Evolutionary conservation across 2,329 filamentous ascomycete species (phyloP), one percentile per base, ranked within the genome.

Genomic region (Venturia asperata): DNA sequence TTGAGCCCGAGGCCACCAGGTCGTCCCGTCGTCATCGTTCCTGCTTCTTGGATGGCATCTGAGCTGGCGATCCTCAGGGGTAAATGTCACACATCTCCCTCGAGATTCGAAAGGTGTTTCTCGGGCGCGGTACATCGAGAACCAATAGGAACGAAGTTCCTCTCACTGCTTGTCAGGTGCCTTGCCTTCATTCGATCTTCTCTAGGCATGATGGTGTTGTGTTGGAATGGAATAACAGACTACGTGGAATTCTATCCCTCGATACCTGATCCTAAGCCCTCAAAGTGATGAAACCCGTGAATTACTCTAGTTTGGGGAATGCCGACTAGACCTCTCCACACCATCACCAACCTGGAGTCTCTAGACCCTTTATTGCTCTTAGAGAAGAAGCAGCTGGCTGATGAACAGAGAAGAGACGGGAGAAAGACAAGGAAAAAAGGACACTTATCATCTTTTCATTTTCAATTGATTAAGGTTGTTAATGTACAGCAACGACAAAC

Each of bases 1-100:
- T 52, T 15, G 47, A 27, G 3, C 21, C 24, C 9, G 10, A 52
- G 30, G 24, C 52, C 52, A 37, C 15, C 52, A 37, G 9, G 19
- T 15, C 30, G 19, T 11, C 30, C 52, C 30, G 30, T 58, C 52
- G 30, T 58, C 52, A 58, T 58, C 10, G 5, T 21, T 21, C 27
- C 52, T 27, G 9, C 27, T 58, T 27, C 5, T 58, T 37, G 52
- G 15, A 37, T 37, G 52, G 37, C 30, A 58, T 37, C 13, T 19
- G 15, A 37, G 30, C 27, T 37, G 52, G 52, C 15, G 15, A 37
- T 58, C 24, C 7, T 21, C 52, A 58, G 52, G 52, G 52, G 52
- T n/a, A 58, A 58, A 58, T 37, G 52, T 58, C 30, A 37, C 52
- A 58, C 52, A 11, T n/a, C 27, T 58, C 52, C 52, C 52, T 58